These are phyloP conservation scores for Chlamydomonas schloesseri DNA, from an alignment of 139 green algal genomes.

Conservation along the genomic window DNA sequence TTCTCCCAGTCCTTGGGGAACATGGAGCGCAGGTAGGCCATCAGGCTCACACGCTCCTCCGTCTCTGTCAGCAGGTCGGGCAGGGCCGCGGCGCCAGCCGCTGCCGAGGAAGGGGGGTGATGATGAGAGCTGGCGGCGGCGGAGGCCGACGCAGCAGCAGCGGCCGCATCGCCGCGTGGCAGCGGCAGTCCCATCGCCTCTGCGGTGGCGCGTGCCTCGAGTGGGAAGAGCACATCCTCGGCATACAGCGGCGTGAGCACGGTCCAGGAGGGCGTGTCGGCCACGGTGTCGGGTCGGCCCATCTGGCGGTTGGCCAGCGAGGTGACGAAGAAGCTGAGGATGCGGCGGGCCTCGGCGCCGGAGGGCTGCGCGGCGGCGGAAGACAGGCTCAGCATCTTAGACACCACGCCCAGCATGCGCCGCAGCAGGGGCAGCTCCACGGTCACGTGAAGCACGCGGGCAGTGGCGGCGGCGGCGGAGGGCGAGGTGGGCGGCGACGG, in stretches of 20 bases:
- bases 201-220: slow-evolving; percentile 54
- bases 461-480: neutral
- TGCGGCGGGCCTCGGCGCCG: slow-evolving; percentile 38
- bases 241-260: slow-evolving; percentile 77
- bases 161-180: neutral
- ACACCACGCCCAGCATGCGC: neutral
- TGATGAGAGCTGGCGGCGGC: neutral
- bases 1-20: slow-evolving; percentile 43
- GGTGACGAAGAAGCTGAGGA: slow-evolving; percentile 48
- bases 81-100: neutral
- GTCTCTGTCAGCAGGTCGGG: slow-evolving; percentile 56
- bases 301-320: slow-evolving; percentile 39
- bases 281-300: slow-evolving; percentile 8
- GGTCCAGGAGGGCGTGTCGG: slow-evolving; percentile 41
- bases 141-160: no score
- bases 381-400: slow-evolving; percentile 23
- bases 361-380: slow-evolving; percentile 16
- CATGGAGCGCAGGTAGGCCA: slow-evolving; percentile 54
- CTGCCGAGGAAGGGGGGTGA: no score
- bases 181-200: slow-evolving; percentile 5
- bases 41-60: slow-evolving; percentile 48
- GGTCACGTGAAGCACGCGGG: neutral
- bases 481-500: neutral
- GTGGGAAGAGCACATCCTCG: slow-evolving; percentile 81
- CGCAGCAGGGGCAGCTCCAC: slow-evolving; percentile 5